These are phyloP conservation scores for Botrytis hyacinthi DNA, from an alignment of 2,329 filamentous ascomycete genomes.

Conservation along the genomic window DNA sequence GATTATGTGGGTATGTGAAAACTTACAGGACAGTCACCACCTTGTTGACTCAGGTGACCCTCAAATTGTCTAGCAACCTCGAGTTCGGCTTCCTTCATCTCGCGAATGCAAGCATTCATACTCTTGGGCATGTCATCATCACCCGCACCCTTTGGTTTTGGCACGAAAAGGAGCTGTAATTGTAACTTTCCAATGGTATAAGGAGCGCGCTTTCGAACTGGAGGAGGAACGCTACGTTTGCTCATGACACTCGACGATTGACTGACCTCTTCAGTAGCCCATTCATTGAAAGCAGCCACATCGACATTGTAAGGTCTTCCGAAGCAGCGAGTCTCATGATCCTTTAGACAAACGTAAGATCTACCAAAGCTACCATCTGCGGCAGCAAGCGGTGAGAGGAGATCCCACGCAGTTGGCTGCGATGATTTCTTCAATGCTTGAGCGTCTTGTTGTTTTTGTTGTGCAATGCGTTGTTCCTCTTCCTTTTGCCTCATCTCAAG, in stretches of 20 bases:
- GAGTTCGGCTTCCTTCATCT: slow-evolving; percentile 87
- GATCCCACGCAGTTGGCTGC: slow-evolving; percentile 76
- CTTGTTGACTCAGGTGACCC: slow-evolving; percentile 90
- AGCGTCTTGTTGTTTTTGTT: slow-evolving; percentile 61
- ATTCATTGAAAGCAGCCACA: slow-evolving; percentile 96
- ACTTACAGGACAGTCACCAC: slow-evolving; percentile 94
- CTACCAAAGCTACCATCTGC: slow-evolving; percentile 92
- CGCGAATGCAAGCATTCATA: slow-evolving; percentile 93
- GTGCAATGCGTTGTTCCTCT: slow-evolving; percentile 70
- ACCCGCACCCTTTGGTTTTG: slow-evolving; percentile 78
- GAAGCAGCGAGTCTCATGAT: slow-evolving; percentile 85
- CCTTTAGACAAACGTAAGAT: slow-evolving; percentile 89
- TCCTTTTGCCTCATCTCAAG: slow-evolving; percentile 80
- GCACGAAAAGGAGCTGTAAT: slow-evolving; percentile 90
- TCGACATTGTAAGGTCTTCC: slow-evolving; percentile 86
- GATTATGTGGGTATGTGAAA: neutral
- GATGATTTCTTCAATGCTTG: slow-evolving; percentile 60
- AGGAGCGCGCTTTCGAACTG: slow-evolving; percentile 79
- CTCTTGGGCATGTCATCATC: slow-evolving; percentile 99
- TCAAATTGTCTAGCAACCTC: slow-evolving; percentile 77
- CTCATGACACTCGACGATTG: slow-evolving; percentile 88
- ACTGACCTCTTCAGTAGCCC: slow-evolving; percentile 82
- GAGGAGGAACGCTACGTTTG: slow-evolving; percentile 68
- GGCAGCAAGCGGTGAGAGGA: slow-evolving; percentile 81
- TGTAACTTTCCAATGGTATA: slow-evolving; percentile 96